A percentile compares a stretch with the other conserved stretches of the same genome.
Conservation (phyloP, 768 basidiomycete species). For the Serendipita sp. region DNA sequence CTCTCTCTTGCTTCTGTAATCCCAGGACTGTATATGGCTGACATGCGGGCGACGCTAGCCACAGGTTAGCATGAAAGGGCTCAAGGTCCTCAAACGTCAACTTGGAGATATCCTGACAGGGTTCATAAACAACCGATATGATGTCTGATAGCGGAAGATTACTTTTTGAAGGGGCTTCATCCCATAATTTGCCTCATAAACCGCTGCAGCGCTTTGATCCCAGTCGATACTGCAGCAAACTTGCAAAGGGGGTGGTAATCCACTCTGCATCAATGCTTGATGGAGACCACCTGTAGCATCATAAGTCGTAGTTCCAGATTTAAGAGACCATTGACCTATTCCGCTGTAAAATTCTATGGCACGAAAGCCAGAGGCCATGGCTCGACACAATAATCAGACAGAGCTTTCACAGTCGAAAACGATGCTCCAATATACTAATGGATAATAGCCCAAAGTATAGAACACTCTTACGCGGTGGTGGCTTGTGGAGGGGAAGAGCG, state of each 20-base stretch:
- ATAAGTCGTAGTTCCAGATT: constrained; percentile 9
- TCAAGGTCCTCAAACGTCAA: constrained; percentile 35
- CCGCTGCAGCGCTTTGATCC: constrained; percentile 58
- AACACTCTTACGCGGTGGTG: too few relatives aligned
- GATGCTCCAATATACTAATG: too few relatives aligned
- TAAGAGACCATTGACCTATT: constrained; percentile 33
- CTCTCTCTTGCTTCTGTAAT: constrained; percentile 47
- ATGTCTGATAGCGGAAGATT: background rate
- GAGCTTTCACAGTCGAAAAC: too few relatives aligned
- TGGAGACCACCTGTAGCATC: constrained; percentile 47
- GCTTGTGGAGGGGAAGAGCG: too few relatives aligned
- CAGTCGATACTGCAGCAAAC: constrained; percentile 65
- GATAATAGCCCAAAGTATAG: too few relatives aligned
- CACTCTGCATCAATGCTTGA: constrained; percentile 35
- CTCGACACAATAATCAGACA: too few relatives aligned
- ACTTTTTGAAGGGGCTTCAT: constrained; percentile 36
- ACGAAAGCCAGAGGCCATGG: constrained; percentile 1
- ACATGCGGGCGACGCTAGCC: constrained; percentile 71
- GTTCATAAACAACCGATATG: background rate
- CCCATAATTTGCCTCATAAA: constrained; percentile 50
- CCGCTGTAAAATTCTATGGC: constrained; percentile 62
- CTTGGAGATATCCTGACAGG: constrained; percentile 43
- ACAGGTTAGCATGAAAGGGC: constrained; percentile 38
- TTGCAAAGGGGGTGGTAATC: constrained; percentile 26
- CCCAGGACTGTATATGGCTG: constrained; percentile 75